These are phyloP conservation scores for Monosporascus sp. DNA, from an alignment of 2,329 filamentous ascomycete species.

Conservation along the genomic window DNA sequence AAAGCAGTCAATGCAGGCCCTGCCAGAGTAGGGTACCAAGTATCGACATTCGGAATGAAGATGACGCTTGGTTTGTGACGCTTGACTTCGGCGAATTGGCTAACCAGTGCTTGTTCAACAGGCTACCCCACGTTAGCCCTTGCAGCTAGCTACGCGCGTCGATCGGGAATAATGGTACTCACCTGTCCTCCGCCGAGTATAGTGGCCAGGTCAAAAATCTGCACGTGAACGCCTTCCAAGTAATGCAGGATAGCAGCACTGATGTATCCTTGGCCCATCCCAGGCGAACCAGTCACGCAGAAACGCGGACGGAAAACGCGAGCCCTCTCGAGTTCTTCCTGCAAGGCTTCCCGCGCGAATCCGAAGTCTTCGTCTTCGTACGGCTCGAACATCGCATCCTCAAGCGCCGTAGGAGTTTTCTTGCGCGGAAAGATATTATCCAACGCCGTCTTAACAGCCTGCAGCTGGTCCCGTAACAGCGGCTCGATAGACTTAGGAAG, in stretches of 20 bases:
- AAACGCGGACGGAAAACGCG: slow-evolving; percentile 85
- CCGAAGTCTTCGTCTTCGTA: slow-evolving; percentile 77
- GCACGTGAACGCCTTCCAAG: slow-evolving; percentile 89
- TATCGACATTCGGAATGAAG: slow-evolving; percentile 84
- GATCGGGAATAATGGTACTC: slow-evolving; percentile 27
- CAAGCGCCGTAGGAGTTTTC: slow-evolving; percentile 81
- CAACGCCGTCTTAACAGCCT: slow-evolving; percentile 61
- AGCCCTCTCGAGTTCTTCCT: slow-evolving; percentile 77
- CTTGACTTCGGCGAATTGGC: slow-evolving; percentile 86
- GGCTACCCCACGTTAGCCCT: slow-evolving; percentile 40
- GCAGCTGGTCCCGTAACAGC: slow-evolving; percentile 68
- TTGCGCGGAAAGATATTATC: slow-evolving; percentile 76
- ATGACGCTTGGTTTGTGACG: slow-evolving; percentile 94
- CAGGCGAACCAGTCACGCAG: slow-evolving; percentile 72
- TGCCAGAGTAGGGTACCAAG: slow-evolving; percentile 68
- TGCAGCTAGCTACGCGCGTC: slow-evolving; percentile 2
- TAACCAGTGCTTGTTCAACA: slow-evolving; percentile 82
- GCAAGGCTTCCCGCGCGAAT: slow-evolving; percentile 74
- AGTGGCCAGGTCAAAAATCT: slow-evolving; percentile 87
- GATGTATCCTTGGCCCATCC: slow-evolving; percentile 93
- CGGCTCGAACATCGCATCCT: slow-evolving; percentile 89
- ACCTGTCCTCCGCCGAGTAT: slow-evolving; percentile 78
- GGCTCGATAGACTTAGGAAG: slow-evolving; percentile 77
- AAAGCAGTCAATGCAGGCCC: slow-evolving; percentile 74
- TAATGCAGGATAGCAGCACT: slow-evolving; percentile 81